phyloP scores from a whole-genome alignment of 129 eudicot species.

The Daucus carota region DNA sequence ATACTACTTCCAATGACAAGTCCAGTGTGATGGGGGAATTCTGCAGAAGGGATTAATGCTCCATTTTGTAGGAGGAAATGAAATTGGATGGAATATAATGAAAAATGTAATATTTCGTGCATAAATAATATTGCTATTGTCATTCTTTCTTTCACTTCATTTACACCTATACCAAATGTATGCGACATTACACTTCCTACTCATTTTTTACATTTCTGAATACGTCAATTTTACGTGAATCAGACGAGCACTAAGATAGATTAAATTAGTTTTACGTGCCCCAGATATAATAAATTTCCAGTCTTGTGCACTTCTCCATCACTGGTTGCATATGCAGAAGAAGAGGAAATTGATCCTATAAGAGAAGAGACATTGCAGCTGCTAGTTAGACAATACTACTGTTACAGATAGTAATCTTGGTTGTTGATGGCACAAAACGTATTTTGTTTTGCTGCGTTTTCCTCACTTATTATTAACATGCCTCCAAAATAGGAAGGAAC shows the following conservation, averaged over 20 bases:
- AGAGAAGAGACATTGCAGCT: not conserved
- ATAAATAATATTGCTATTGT: not conserved
- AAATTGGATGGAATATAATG: not conserved
- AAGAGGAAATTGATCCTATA: no score
- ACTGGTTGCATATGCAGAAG: no score
- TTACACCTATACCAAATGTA: not conserved
- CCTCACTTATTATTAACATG: not conserved
- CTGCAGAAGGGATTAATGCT: not conserved
- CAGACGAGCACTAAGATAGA: not conserved
- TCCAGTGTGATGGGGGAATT: not conserved
- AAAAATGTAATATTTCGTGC: not conserved
- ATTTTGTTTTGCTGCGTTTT: not conserved
- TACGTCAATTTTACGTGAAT: not conserved
- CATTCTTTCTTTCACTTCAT: no score
- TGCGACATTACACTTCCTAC: not conserved
- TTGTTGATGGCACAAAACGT: not conserved
- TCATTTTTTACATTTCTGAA: no score
- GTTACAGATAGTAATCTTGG: not conserved
- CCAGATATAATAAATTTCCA: not conserved
- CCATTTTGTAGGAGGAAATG: not conserved
- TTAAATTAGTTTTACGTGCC: not conserved
- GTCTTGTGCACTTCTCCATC: not conserved
- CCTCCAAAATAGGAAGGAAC: not conserved
- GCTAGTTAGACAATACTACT: not conserved
- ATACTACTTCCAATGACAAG: not conserved